Evolutionary conservation across 2,329 filamentous ascomycete species (phyloP), one percentile per base, ranked within the genome.

Genomic region (Biscogniauxia sp.): DNA sequence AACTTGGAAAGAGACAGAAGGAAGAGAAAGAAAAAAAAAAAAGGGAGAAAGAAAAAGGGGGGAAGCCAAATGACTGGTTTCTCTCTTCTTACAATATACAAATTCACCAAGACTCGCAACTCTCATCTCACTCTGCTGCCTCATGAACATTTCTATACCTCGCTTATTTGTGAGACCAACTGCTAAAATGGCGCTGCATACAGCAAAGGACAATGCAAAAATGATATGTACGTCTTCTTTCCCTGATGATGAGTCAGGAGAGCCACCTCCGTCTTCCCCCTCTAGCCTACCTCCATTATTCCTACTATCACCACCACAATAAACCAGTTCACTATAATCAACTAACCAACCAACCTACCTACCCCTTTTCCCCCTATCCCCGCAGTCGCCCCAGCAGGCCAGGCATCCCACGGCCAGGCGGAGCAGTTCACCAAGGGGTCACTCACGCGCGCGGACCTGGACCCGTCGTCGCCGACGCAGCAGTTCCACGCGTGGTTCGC

Each of bases 401-500:
- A 81, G 65, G 77, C 84, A 64, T 75, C 80, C 56, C 78, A 84
- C 57, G 78, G 80, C 1, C 90, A 90, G 74, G 92, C 92, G 11
- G 86, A 85, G 23, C 92, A 96, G 75, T 96, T 93, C 81, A 86
- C 84, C 55, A 76, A 75, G 57, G 85, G 84, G 68, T 80, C 82
- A 1, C 85, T 96, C 28, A 80, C 82, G 41, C 82, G 79, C 53
- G 69, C 75, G 0, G 84, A 92, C 71, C 86, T 96, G 19, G 76
- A 85, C 68, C 71, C 81, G 1, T 59, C 79, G 8, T 83, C 83
- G 58, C 95, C 95, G 0, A 86, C 94, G 60, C 80, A 82, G 32
- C 95, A 98, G 79, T 99, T 98, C 81, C 85, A 96, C 79, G 76
- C 79, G 63, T 99, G 95, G 95, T 99, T 96, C 83, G 82, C 84